A percentile compares a stretch with the other conserved stretches of the same genome.
These are phyloP conservation scores for Aphanomyces invadans DNA, from an alignment of 352 stramenopile species.

Conservation along the genomic window DNA sequence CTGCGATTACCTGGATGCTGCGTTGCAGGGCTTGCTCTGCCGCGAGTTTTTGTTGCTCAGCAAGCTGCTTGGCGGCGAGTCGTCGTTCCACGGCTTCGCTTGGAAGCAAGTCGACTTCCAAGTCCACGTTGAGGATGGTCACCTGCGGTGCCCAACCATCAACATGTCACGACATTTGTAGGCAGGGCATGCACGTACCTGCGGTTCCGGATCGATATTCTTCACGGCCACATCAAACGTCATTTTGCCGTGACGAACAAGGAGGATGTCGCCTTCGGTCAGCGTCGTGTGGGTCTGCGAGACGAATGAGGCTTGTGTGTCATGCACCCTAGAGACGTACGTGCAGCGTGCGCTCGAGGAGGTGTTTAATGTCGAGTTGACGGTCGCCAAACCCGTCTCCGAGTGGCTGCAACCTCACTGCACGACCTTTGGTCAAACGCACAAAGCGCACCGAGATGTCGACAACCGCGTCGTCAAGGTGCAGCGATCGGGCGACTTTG, in stretches of 20 bases:
- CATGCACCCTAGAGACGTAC: conserved; percentile 2
- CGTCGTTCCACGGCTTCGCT: conserved; percentile 38
- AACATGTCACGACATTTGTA: not conserved
- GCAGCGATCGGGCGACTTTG: conserved; percentile 62
- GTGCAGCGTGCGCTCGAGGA: conserved; percentile 68
- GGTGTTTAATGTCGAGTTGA: conserved; percentile 72
- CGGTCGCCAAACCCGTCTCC: conserved; percentile 61
- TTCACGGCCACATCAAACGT: conserved; percentile 70
- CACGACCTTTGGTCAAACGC: conserved; percentile 60
- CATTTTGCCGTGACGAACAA: conserved; percentile 59
- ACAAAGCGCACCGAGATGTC: conserved; percentile 60
- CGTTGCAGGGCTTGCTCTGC: not conserved
- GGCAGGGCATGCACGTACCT: conserved; percentile 23
- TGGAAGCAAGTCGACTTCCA: conserved; percentile 72
- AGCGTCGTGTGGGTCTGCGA: conserved; percentile 54
- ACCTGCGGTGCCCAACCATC: conserved; percentile 30
- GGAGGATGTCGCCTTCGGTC: conserved; percentile 61
- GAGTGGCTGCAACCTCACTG: conserved; percentile 55
- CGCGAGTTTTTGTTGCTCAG: conserved; percentile 34
- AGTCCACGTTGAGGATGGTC: conserved; percentile 72
- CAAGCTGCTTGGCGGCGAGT: conserved; percentile 35
- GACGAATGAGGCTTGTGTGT: not conserved
- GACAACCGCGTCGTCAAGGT: conserved; percentile 23
- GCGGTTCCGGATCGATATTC: conserved; percentile 43
- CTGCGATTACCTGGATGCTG: not conserved